Conservation (phyloP, 352 stramenopile genomes). For the Phytophthora pinifolia region DNA sequence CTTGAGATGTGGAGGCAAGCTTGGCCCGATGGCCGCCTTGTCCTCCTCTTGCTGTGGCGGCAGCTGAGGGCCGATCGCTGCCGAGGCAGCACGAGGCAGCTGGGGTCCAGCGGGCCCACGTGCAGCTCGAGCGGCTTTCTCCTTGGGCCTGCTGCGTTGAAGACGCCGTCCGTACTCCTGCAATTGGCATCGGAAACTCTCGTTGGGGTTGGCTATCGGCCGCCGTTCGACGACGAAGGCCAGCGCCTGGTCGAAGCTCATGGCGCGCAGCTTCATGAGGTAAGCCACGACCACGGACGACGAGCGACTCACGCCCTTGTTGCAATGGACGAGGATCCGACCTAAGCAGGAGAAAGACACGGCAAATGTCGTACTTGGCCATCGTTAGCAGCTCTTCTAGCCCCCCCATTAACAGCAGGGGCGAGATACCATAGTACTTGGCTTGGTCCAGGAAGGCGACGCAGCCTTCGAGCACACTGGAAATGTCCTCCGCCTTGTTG, state of each 20-base stretch:
- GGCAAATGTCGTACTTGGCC: slow-evolving; percentile 34
- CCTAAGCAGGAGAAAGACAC: slow-evolving; percentile 37
- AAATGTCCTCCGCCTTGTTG: slow-evolving; percentile 91
- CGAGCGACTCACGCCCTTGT: slow-evolving; percentile 90
- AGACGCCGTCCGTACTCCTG: slow-evolving; percentile 53
- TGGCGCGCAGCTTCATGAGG: slow-evolving; percentile 82
- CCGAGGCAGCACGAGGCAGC: slow-evolving; percentile 13
- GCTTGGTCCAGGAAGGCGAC: slow-evolving; percentile 91
- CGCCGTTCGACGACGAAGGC: slow-evolving; percentile 52
- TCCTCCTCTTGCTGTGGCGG: slow-evolving; percentile 25
- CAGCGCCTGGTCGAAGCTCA: slow-evolving; percentile 73
- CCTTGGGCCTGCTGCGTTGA: slow-evolving; percentile 24
- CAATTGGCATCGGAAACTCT: slow-evolving; percentile 67
- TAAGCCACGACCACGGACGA: slow-evolving; percentile 90
- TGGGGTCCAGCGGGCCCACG: slow-evolving; percentile 30
- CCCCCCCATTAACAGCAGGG: neutral
- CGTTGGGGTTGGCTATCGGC: slow-evolving; percentile 72
- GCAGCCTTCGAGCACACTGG: slow-evolving; percentile 74
- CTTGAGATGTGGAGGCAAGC: slow-evolving; percentile 32
- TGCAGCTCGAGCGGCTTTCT: slow-evolving; percentile 28
- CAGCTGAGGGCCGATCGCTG: slow-evolving; percentile 59
- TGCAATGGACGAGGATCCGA: slow-evolving; percentile 91
- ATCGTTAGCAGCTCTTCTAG: slow-evolving; percentile 32
- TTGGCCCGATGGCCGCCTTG: slow-evolving; percentile 27
- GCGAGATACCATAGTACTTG: slow-evolving; percentile 87